Base-by-base conservation (phyloP, 805 yeast species). In the Ogataea trehaloabstinens region DNA sequence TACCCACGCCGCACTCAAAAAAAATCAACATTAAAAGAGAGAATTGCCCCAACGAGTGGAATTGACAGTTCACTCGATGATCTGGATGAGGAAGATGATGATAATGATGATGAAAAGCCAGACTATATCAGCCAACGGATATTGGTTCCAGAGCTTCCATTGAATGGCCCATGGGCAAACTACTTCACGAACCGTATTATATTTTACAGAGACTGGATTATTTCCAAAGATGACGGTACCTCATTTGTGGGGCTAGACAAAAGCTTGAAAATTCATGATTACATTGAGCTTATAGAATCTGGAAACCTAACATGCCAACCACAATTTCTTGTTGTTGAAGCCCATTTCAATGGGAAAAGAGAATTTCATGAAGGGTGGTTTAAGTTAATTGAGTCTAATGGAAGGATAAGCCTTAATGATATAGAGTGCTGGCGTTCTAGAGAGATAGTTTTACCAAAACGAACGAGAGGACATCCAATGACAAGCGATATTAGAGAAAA, bases 131-230 rank as follows among this genome's bases (percentile, higher is more conserved):
- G 46, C n/a, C 64, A 60, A 40, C 52, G 48, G 24, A 56, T 60
- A 6, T 40, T 61, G n/a, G 63, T 61, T 1, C 66, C 66, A 1
- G 45, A 45, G 4, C 37, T 61, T 8, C 55, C 64, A 4, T 31
- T 61, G 28, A 58, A 51, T 28, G 55, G 58, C 2, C 49, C 55
- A 1, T 38, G 58, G 44, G 53, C 61, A 3, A 41, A 43, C 24
- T 53, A 51, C 31, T 61, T 45, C 36, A 52, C 57, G 1, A 56
- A 56, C 32, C 41, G 66, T 30, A 46, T 61, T 19, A 53, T 61
- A 3, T 25, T 61, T 7, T 60, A 51, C 35, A 52, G 48, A 41
- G 66, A 61, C 37, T 61, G 66, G 66, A 46, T 56, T 5, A 31
- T 36, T 24, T 42, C 44, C 15, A 44, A 18, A 19, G 22, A 35